Conservation (phyloP, 306 rosid genomes). For the Rubus parviflorus region DNA sequence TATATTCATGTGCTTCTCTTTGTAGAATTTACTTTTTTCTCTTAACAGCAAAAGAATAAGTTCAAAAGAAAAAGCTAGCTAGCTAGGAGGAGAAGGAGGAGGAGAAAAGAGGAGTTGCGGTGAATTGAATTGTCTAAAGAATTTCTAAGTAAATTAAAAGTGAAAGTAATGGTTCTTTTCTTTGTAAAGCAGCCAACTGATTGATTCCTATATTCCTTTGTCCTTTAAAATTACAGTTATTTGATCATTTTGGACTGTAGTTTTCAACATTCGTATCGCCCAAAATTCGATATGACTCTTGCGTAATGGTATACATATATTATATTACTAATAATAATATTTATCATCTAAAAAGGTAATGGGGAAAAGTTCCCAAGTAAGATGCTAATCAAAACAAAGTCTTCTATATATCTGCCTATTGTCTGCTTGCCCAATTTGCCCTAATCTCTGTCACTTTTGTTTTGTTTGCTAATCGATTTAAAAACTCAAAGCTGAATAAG, state of each 20-base stretch:
- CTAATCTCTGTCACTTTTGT: not conserved
- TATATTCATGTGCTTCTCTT: conserved; percentile 30
- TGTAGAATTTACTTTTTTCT: conserved; percentile 27
- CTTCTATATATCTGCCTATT: not conserved
- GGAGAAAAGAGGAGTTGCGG: conserved; percentile 23
- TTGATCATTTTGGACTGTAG: conserved; percentile 35
- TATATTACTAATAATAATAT: conserved; percentile 23
- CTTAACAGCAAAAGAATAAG: conserved; percentile 41
- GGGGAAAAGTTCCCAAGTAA: not conserved
- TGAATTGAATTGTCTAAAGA: conserved; percentile 29
- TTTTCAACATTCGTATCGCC: conserved; percentile 74
- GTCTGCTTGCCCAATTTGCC: not conserved
- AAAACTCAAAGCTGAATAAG: conserved; percentile 19
- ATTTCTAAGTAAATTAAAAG: conserved; percentile 35
- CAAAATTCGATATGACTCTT: conserved; percentile 54
- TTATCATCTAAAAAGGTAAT: conserved; percentile 20
- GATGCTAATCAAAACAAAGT: conserved; percentile 30
- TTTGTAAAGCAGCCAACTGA: conserved; percentile 37
- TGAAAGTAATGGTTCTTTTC: conserved; percentile 38
- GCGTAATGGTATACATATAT: not conserved
- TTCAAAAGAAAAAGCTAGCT: conserved; percentile 44
- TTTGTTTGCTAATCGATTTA: conserved; percentile 11
- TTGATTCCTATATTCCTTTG: conserved; percentile 63
- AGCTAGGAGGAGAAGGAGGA: not conserved
- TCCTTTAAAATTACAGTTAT: conserved; percentile 28